phyloP scores from a whole-genome alignment of 129 eudicot genomes.

The Flaveria trinervia region DNA sequence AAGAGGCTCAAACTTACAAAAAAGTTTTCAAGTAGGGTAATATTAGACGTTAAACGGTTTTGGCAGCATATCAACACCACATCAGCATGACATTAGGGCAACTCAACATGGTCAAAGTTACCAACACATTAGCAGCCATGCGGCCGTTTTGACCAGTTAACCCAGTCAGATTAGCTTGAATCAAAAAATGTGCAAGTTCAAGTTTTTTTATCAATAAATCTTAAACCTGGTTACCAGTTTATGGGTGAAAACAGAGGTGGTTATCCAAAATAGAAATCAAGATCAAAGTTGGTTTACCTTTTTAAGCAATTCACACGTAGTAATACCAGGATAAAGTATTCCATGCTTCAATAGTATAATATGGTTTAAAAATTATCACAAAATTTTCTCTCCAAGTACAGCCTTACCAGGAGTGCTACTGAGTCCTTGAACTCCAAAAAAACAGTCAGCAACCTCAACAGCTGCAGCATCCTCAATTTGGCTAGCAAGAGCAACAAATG shows the following conservation, averaged over 20 bases:
- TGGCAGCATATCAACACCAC: no score
- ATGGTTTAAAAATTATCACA: background rate
- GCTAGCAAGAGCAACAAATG: slow-evolving; percentile 84
- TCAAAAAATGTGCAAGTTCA: no score
- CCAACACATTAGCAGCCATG: no score
- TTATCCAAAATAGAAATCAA: background rate
- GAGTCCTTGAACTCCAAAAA: slow-evolving; percentile 79
- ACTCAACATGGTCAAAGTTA: no score
- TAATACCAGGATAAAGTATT: background rate
- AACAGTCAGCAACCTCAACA: slow-evolving; percentile 72
- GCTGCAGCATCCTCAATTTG: slow-evolving; percentile 64
- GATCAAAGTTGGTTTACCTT: slow-evolving; percentile 10
- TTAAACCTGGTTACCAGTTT: no score
- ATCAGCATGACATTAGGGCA: no score
- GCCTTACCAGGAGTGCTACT: slow-evolving; percentile 56
- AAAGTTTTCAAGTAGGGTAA: no score
- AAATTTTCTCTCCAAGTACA: slow-evolving; percentile 4
- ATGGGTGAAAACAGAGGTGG: background rate
- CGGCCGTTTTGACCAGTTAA: no score
- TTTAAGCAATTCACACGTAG: background rate
- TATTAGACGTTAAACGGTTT: no score
- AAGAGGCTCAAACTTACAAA: no score
- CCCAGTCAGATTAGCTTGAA: no score
- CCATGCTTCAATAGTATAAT: background rate
- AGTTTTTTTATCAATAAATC: no score